Evolutionary conservation across 2,329 filamentous ascomycete species (phyloP).

Genomic region (Sclerotiophoma versabilis): DNA sequence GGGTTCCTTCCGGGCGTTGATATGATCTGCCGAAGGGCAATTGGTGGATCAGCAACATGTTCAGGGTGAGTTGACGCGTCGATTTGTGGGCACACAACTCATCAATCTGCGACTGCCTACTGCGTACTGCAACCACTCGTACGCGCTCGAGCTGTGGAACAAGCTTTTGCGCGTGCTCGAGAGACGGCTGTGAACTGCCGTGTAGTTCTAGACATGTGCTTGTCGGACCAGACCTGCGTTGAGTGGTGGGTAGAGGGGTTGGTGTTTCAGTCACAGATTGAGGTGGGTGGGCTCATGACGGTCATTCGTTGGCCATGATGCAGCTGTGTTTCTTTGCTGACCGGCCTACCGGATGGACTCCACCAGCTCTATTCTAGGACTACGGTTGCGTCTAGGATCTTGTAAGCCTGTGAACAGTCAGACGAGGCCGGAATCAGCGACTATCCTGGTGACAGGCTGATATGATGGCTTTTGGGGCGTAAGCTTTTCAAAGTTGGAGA

Average conservation of each 20-base stretch:
- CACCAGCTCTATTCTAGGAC: conserved; percentile 12
- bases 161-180: not conserved
- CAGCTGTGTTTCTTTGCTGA: conserved; percentile 6
- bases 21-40: conserved; percentile 3
- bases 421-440: too few species aligned
- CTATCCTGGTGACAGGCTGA: too few species aligned
- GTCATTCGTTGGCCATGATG: conserved; percentile 6
- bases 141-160: not conserved
- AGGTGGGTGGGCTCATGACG: not conserved
- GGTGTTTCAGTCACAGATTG: conserved; percentile 7
- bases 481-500: too few species aligned
- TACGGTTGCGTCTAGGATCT: not conserved
- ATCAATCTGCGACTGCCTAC: conserved; percentile 9
- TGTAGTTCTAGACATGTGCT: conserved; percentile 3
- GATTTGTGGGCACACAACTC: conserved; percentile 12
- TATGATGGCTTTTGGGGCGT: too few species aligned
- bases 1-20: conserved; percentile 5
- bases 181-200: not conserved
- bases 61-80: conserved; percentile 11
- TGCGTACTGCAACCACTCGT: conserved; percentile 1
- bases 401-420: too few species aligned
- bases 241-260: conserved; percentile 3
- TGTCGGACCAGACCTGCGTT: not conserved
- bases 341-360: conserved; percentile 8
- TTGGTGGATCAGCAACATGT: not conserved